A percentile compares a stretch with the other conserved stretches of the same genome.
These are phyloP conservation scores for Aspergillus aculeatus DNA, from an alignment of 2,329 filamentous ascomycete species.

Conservation along the genomic window DNA sequence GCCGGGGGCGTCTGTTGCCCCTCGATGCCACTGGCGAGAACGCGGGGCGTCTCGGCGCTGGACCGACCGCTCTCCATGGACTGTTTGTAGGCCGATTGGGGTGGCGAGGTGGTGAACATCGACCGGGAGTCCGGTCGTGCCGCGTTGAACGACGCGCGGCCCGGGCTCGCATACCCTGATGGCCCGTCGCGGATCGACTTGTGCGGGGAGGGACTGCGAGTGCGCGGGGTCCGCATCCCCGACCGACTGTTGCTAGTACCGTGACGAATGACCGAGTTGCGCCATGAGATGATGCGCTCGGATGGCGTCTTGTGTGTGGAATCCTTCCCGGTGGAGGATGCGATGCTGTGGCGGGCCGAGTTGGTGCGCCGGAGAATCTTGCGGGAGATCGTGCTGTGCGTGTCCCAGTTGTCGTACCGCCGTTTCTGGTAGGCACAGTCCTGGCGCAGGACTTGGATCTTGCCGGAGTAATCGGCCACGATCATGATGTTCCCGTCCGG, in stretches of 20 bases:
- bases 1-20: conserved; percentile 13
- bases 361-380: conserved; percentile 58
- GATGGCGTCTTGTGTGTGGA: conserved; percentile 52
- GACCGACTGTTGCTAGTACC: conserved; percentile 33
- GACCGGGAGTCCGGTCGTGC: conserved; percentile 29
- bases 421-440: conserved; percentile 86
- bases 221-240: conserved; percentile 31
- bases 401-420: conserved; percentile 73
- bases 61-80: conserved; percentile 23
- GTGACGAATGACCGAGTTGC: conserved; percentile 64
- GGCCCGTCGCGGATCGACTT: conserved; percentile 35
- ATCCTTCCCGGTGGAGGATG: conserved; percentile 47
- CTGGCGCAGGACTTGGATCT: conserved; percentile 92
- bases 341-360: conserved; percentile 54
- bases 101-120: conserved; percentile 27
- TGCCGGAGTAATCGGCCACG: conserved; percentile 81
- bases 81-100: conserved; percentile 25
- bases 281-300: conserved; percentile 86
- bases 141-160: conserved; percentile 20
- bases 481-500: conserved; percentile 84
- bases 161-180: conserved; percentile 25
- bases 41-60: conserved; percentile 15
- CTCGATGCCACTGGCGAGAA: conserved; percentile 11
- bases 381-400: conserved; percentile 71
- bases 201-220: conserved; percentile 51